Base-by-base conservation (phyloP, 257 asterid species). In the Eucommia ulmoides region DNA sequence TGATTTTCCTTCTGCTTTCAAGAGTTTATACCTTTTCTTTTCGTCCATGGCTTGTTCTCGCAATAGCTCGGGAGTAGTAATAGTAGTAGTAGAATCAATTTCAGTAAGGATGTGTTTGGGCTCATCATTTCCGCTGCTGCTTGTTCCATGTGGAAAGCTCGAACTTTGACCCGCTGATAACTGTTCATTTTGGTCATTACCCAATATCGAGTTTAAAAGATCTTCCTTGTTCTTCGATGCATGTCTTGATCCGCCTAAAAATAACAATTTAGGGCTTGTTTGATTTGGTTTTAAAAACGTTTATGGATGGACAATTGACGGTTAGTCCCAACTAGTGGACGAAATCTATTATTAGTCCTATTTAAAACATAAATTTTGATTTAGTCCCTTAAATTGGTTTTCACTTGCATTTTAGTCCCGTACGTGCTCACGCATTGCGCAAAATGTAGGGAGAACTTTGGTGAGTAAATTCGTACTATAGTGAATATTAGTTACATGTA, bases 1-100 rank as follows among this genome's bases (percentile, higher is more conserved):
- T 22, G 94, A 60, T 65, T 91, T 91, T 54, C 99, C 99, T 75
- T 79, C 84, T 19, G 88, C 75, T 72, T 83, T 86, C 56, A 86
- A 67, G 52, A 82, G 76, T 74, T 62, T 80, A 55, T 83, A 65
- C 49, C 70, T 81, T 56, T 77, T 74, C 79, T 91, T 91, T 65
- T 91, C 95, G 47, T 65, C 73, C 60, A 72, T n/a, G 53, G 99
- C 83, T 68, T 81, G 93, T 65, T 86, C 68, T 21, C 93, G 95
- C 69, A 91, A 64, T 24, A 80, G 88, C 60, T 83, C 96, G 56
- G 99, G 95, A 23, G 84, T 83, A 56, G 65, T 60, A 62, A 72
- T 52, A 58, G 99, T 93, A 23, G 84, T 83, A 56, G 65, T 60
- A 62, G 73, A 54, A 58, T 52, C 82, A 49, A 66, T 24, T 54